Evolutionary conservation across 305 asterid genomes (phyloP), one percentile per base, ranked within the genome.

Genomic region (Galium porrigens): DNA sequence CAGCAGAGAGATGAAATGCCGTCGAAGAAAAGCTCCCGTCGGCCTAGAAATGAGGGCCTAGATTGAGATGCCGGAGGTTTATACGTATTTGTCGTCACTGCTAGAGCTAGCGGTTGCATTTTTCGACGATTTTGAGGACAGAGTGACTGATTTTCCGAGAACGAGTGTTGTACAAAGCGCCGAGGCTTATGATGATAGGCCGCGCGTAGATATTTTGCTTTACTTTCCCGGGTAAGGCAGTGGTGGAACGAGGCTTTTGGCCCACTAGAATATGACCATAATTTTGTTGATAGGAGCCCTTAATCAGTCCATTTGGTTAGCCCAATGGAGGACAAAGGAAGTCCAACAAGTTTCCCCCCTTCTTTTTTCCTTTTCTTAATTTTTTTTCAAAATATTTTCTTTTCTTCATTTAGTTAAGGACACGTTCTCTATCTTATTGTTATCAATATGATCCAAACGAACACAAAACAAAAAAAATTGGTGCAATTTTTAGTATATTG

Each of bases 1-100:
- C 79, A 68, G 74, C 81, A 79, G 49, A 57, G 63, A 15, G 82
- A 68, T n/a, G 80, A 77, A 73, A 77, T 57, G 67, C 80, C 69
- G 25, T 72, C 81, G 80, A 85, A 83, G 83, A 86, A 87, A 79
- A 89, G 95, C 74, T 81, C 82, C 59, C 97, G 97, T 58, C 99
- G 96, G 73, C 95, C 83, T 53, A 84, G 66, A 49, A 76, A 67
- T 0, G 70, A 37, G 33, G 66, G 17, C 15, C 65, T 71, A 25
- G 57, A 17, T 8, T 51, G 48, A 27, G 64, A 15, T 57, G 42
- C 63, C 20, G 71, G 33, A 0, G 46, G 7, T 46, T 29, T 32
- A 22, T 20, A 69, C 18, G 60, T 63, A 64, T 42, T 46, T 37
- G 22, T 20, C 48, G 22, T 20, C 48, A 68, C 25, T 18, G 58